These are phyloP conservation scores for Lodderomyces theae DNA, from an alignment of 1,139 yeast species.

Conservation along the genomic window DNA sequence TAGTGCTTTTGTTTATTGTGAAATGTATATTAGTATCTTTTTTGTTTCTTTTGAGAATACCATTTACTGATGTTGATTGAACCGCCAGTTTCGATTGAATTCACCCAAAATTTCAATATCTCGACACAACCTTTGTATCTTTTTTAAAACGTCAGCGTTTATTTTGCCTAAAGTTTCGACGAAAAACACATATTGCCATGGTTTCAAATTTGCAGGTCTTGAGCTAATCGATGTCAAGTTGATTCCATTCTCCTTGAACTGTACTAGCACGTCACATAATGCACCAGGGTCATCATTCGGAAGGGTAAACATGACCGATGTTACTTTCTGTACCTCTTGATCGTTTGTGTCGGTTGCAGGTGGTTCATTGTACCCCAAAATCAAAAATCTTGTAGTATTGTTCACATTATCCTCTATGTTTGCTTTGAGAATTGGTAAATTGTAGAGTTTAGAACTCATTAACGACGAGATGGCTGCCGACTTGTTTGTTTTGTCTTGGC, in stretches of 20 bases:
- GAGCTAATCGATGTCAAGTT: slow-evolving; percentile 73
- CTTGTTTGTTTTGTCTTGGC: slow-evolving; percentile 34
- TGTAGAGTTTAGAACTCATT: slow-evolving; percentile 64
- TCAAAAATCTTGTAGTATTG: slow-evolving; percentile 83
- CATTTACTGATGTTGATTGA: slow-evolving; percentile 12
- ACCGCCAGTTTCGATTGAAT: slow-evolving; percentile 33
- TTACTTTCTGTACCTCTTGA: slow-evolving; percentile 23
- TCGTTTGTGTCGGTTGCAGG: slow-evolving; percentile 7
- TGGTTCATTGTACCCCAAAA: slow-evolving; percentile 43
- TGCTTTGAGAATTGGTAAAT: slow-evolving; percentile 52
- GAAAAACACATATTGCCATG: slow-evolving; percentile 86
- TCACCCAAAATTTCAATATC: slow-evolving; percentile 39
- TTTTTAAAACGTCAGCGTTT: slow-evolving; percentile 10
- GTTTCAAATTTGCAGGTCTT: slow-evolving; percentile 59
- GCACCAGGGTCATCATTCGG: slow-evolving; percentile 74
- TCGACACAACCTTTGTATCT: slow-evolving; percentile 20
- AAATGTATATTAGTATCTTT: not conserved
- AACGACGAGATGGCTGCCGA: slow-evolving; percentile 48
- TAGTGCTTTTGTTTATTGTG: slow-evolving; percentile 3
- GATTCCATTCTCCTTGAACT: slow-evolving; percentile 55
- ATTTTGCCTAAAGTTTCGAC: slow-evolving; percentile 54
- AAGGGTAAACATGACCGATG: slow-evolving; percentile 65
- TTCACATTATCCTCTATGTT: slow-evolving; percentile 68
- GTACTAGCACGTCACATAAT: slow-evolving; percentile 61
- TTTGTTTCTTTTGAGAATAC: not conserved